phyloP scores from a whole-genome alignment of 1,139 yeast species.

The Suhomyces maxii region DNA sequence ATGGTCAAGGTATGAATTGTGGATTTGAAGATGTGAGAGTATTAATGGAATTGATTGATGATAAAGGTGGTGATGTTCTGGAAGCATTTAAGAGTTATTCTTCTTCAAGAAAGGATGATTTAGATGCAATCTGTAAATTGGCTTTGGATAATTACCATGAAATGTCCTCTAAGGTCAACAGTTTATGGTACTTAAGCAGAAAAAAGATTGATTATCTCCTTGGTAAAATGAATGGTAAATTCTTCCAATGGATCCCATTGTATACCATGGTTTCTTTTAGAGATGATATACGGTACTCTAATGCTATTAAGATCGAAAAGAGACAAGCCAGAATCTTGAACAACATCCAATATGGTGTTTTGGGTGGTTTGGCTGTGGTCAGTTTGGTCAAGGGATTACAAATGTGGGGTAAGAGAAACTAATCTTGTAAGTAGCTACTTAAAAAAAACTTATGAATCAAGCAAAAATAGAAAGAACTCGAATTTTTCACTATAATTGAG shows the following conservation, averaged over 20 bases:
- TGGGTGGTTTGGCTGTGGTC: conserved; percentile 16
- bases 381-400: conserved; percentile 15
- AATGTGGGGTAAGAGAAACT: conserved; percentile 4
- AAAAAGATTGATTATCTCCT: conserved; percentile 68
- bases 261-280: conserved; percentile 93
- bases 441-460: too few relatives aligned
- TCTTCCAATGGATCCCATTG: conserved; percentile 77
- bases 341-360: conserved; percentile 24
- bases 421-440: background rate
- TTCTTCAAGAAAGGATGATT: conserved; percentile 57
- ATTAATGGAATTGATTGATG: conserved; percentile 56
- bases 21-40: conserved; percentile 89
- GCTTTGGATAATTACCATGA: conserved; percentile 83
- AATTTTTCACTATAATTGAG: background rate
- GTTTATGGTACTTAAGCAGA: conserved; percentile 60
- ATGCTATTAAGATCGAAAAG: conserved; percentile 58
- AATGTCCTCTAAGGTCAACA: conserved; percentile 82
- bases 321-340: conserved; percentile 50
- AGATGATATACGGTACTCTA: conserved; percentile 74
- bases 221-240: conserved; percentile 45
- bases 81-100: conserved; percentile 62
- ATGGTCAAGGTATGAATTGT: conserved; percentile 97
- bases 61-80: conserved; percentile 39
- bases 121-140: conserved; percentile 71
- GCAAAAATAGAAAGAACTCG: background rate